Conservation (phyloP, 179 eudicot genomes). For the Beta macrorhiza region DNA sequence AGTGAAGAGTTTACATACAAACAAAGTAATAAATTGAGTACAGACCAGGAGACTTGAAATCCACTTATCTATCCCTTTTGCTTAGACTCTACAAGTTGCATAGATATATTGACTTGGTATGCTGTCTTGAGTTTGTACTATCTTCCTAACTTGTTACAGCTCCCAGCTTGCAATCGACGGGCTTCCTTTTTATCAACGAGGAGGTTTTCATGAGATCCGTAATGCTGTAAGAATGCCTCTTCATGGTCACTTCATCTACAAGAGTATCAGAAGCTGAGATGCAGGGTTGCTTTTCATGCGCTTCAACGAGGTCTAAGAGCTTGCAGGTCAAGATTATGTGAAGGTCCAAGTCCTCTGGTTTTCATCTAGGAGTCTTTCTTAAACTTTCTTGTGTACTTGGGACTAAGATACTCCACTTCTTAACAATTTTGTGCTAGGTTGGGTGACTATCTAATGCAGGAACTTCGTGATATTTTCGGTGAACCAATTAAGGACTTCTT, state of each 20-base stretch:
- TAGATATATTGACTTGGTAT: conserved; percentile 13
- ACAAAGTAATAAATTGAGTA: not conserved
- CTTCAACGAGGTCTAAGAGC: conserved; percentile 71
- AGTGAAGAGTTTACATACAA: not conserved
- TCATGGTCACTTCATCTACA: not conserved
- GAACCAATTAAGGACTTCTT: too few relatives aligned
- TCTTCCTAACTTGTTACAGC: conserved; percentile 57
- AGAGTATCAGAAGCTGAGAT: conserved; percentile 86
- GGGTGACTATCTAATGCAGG: too few relatives aligned
- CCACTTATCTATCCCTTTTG: not conserved
- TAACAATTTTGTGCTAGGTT: too few relatives aligned
- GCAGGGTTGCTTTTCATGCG: conserved; percentile 85
- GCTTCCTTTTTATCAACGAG: conserved; percentile 79
- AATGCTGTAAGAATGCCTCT: conserved; percentile 57
- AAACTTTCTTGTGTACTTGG: too few relatives aligned
- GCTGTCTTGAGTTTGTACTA: conserved; percentile 34
- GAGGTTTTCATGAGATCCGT: conserved; percentile 90
- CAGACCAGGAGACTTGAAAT: too few relatives aligned
- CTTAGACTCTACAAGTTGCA: conserved; percentile 3
- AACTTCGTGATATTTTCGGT: too few relatives aligned
- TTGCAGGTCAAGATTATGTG: conserved; percentile 62
- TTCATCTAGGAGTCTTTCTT: too few relatives aligned
- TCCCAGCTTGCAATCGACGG: conserved; percentile 62
- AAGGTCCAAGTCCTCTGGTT: conserved; percentile 37
- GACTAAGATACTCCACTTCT: too few relatives aligned